A percentile compares a stretch with the other conserved stretches of the same genome.
Evolutionary conservation across 306 rosid species (phyloP).

Genomic region (Arachis hypogaea): DNA sequence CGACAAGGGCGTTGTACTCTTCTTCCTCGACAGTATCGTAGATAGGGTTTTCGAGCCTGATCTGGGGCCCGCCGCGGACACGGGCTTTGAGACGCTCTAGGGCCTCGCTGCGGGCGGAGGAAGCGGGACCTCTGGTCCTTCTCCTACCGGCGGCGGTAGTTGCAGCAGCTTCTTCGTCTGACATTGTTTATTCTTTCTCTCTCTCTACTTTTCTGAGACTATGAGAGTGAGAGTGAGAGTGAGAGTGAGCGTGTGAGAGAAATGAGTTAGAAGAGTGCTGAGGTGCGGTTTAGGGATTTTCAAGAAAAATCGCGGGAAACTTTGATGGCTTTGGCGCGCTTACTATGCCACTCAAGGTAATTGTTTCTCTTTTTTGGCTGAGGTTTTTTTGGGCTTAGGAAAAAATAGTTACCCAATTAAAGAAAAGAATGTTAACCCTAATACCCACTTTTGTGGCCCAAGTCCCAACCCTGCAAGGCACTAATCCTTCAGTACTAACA

Average conservation of each 20-base stretch:
- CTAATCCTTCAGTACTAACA: too few relatives aligned
- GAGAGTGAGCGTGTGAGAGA: neutral
- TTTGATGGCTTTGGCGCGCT: constrained; percentile 41
- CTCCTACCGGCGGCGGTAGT: constrained; percentile 47
- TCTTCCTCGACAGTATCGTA: constrained; percentile 78
- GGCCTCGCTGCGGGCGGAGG: constrained; percentile 62
- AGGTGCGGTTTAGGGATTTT: neutral
- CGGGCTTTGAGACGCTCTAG: constrained; percentile 77
- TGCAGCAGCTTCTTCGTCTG: constrained; percentile 55
- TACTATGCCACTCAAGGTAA: neutral
- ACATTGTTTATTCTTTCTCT: constrained; percentile 47
- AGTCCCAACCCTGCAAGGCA: too few relatives aligned
- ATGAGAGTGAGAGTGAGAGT: neutral
- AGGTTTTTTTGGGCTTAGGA: too few relatives aligned
- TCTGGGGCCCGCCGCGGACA: constrained; percentile 64
- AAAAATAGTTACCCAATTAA: too few relatives aligned
- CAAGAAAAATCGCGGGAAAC: constrained; percentile 48
- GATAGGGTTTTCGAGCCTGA: constrained; percentile 77
- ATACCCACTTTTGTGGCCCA: too few relatives aligned
- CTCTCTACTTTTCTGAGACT: neutral
- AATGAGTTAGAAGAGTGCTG: too few relatives aligned
- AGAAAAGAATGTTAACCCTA: too few relatives aligned
- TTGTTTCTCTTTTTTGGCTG: neutral
- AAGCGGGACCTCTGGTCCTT: constrained; percentile 61
- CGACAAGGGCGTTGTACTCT: constrained; percentile 81